phyloP scores from a whole-genome alignment of 305 asterid species.

The Lippia alba region DNA sequence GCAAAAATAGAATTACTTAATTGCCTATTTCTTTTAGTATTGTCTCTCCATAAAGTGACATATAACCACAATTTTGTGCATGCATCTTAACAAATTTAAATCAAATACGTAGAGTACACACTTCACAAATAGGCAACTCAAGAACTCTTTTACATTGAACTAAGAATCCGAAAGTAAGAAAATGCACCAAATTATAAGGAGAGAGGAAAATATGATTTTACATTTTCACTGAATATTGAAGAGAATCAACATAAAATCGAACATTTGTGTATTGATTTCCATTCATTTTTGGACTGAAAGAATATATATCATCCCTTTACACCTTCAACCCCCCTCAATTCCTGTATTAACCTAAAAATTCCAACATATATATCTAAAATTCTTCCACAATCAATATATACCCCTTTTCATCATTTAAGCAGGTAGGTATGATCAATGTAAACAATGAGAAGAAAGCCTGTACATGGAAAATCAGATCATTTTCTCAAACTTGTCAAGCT shows the following conservation, averaged over 20 bases:
- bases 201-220: too few species aligned
- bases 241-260: background rate
- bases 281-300: background rate
- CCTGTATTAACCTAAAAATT: conserved; percentile 14
- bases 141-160: too few species aligned
- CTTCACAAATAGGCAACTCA: too few species aligned
- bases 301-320: background rate
- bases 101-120: too few species aligned
- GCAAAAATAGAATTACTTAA: too few species aligned
- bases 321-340: background rate
- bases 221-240: too few species aligned
- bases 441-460: conserved; percentile 16
- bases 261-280: background rate
- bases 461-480: conserved; percentile 59
- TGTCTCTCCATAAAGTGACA: too few species aligned
- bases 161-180: background rate
- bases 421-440: conserved; percentile 17
- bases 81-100: too few species aligned
- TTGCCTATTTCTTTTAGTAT: too few species aligned
- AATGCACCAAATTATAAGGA: background rate
- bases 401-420: conserved; percentile 1
- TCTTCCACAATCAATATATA: background rate
- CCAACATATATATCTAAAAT: background rate
- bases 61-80: too few species aligned
- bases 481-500: conserved; percentile 76